A percentile compares a stretch with the other conserved stretches of the same genome.
Evolutionary conservation across 1,284 basidiomycete genomes (phyloP).

Genomic region (Tilletia setariae): DNA sequence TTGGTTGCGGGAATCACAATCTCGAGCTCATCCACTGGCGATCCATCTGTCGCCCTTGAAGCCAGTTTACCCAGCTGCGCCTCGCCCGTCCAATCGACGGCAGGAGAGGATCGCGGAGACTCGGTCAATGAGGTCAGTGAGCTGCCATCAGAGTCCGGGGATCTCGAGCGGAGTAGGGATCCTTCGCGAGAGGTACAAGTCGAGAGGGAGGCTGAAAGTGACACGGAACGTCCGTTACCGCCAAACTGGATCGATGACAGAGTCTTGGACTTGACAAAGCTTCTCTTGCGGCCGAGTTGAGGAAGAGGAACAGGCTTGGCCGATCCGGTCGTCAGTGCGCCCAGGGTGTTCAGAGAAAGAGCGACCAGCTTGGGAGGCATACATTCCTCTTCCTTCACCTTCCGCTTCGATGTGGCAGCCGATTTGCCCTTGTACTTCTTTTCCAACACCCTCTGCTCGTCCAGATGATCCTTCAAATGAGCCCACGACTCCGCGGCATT

Average conservation of each 20-base stretch:
- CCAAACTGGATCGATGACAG: not conserved
- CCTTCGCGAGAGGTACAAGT: not conserved
- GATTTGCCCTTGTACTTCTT: not conserved
- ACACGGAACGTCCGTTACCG: not conserved
- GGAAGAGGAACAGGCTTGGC: not conserved
- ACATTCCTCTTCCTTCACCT: not conserved
- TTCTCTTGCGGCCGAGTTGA: slow-evolving; percentile 3
- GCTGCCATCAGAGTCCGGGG: no score
- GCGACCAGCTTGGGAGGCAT: slow-evolving; percentile 6
- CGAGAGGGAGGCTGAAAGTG: not conserved
- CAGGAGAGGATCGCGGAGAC: no score
- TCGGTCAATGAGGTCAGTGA: no score
- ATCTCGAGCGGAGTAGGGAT: no score
- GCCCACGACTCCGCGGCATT: not conserved
- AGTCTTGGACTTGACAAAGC: slow-evolving; percentile 12
- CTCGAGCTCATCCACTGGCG: not conserved
- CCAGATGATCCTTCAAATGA: slow-evolving; percentile 3
- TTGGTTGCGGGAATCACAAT: not conserved
- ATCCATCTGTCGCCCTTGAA: no score
- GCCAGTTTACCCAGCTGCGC: no score
- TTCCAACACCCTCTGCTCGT: not conserved
- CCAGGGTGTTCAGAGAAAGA: not conserved
- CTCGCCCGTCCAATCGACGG: no score
- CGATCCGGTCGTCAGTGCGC: not conserved
- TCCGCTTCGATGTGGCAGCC: not conserved